Percentiles rank a stretch among this genome's conserved stretches.
Evolutionary conservation across 768 basidiomycete species (phyloP).

Genomic region (Tylopilus sp.): DNA sequence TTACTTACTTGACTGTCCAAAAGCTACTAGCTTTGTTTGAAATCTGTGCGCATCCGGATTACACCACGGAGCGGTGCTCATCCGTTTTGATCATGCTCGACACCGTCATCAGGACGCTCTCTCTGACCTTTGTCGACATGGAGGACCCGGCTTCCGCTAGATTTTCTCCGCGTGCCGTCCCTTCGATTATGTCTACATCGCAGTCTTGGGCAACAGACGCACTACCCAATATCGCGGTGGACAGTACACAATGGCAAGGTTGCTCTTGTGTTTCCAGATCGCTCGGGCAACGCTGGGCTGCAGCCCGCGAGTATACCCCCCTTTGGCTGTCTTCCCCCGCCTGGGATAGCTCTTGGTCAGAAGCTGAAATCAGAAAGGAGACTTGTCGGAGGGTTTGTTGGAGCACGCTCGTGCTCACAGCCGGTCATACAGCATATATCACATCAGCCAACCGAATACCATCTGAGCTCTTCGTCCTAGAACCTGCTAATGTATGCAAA

Average conservation of each 20-base stretch:
- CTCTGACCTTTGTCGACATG: slow-evolving; percentile 56
- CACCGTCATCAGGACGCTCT: slow-evolving; percentile 59
- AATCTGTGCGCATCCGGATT: slow-evolving; percentile 62
- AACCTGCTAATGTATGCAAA: slow-evolving; percentile 60
- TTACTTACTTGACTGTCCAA: slow-evolving; percentile 6
- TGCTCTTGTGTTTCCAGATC: slow-evolving; percentile 51
- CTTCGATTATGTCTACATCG: slow-evolving; percentile 33
- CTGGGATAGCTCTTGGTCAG: slow-evolving; percentile 58
- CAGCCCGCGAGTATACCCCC: slow-evolving; percentile 51
- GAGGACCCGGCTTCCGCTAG: slow-evolving; percentile 49
- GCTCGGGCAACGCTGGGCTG: slow-evolving; percentile 49
- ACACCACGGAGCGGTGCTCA: slow-evolving; percentile 49
- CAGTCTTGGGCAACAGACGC: slow-evolving; percentile 8
- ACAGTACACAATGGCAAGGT: slow-evolving; percentile 19
- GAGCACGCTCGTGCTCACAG: slow-evolving; percentile 62
- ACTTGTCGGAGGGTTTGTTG: slow-evolving; percentile 71
- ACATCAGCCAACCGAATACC: slow-evolving; percentile 39
- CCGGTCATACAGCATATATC: slow-evolving; percentile 61
- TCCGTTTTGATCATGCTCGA: slow-evolving; percentile 64
- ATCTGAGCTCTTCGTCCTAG: slow-evolving; percentile 53
- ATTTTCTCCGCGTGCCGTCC: slow-evolving; percentile 51
- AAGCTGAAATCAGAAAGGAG: slow-evolving; percentile 65
- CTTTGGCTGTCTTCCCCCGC: slow-evolving; percentile 63
- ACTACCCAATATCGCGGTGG: not conserved
- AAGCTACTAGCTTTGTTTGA: slow-evolving; percentile 73